phyloP scores from a whole-genome alignment of 345 rosid species.

The Populus davidiana region DNA sequence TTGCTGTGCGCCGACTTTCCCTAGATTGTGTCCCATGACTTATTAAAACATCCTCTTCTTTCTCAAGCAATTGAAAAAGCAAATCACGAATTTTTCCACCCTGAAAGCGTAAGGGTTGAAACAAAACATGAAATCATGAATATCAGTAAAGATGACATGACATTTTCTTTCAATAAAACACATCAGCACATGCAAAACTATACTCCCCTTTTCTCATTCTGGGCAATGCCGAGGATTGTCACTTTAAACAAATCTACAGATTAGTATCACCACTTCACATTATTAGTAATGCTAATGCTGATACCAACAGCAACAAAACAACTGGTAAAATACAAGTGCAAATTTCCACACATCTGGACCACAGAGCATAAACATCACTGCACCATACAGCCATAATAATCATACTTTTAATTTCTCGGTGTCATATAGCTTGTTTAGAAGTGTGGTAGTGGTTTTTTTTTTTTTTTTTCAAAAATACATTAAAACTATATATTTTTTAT shows the following conservation, averaged over 20 bases:
- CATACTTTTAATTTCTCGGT: background rate
- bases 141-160: background rate
- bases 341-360: no score
- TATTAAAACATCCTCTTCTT: slow-evolving; percentile 69
- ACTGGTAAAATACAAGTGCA: background rate
- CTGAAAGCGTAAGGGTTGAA: slow-evolving; percentile 28
- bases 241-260: background rate
- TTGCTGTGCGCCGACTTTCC: slow-evolving; percentile 90
- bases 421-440: background rate
- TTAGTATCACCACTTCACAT: background rate
- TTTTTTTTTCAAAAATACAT: no score
- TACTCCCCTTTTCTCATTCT: background rate
- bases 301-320: background rate
- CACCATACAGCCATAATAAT: background rate
- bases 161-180: background rate
- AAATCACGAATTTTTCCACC: slow-evolving; percentile 95
- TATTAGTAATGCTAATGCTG: background rate
- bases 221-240: background rate
- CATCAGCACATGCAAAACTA: background rate
- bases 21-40: slow-evolving; percentile 95
- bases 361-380: background rate
- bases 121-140: slow-evolving; percentile 10
- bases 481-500: no score
- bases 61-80: slow-evolving; percentile 82
- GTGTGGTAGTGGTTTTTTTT: no score